phyloP scores from a whole-genome alignment of 768 basidiomycete genomes.

The Candolleomyces efflorescens region DNA sequence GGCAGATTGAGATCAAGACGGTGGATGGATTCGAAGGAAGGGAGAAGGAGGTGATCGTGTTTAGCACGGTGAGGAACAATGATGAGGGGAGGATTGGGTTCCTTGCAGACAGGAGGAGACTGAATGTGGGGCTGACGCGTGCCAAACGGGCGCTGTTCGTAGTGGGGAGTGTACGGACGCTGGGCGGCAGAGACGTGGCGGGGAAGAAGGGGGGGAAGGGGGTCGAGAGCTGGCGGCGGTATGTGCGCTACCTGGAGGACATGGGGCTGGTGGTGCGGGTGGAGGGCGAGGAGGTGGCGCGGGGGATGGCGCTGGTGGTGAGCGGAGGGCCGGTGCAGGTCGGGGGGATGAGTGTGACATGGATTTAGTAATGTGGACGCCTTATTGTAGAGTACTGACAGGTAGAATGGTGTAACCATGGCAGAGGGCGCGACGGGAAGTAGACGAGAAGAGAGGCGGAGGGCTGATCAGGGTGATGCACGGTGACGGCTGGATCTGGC shows the following conservation, averaged over 20 bases:
- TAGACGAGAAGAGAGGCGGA: constrained; percentile 2
- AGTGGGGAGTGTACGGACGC: constrained; percentile 67
- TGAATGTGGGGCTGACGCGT: constrained; percentile 90
- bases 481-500: neutral
- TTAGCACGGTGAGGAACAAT: constrained; percentile 89
- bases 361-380: too few relatives aligned
- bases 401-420: neutral
- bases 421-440: neutral
- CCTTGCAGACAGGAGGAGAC: constrained; percentile 75
- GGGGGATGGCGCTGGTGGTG: constrained; percentile 23
- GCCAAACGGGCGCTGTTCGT: constrained; percentile 85
- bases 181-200: constrained; percentile 43
- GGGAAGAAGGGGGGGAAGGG: constrained; percentile 33
- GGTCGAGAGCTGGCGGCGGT: constrained; percentile 56
- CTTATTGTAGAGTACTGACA: too few relatives aligned
- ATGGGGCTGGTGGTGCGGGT: constrained; percentile 50
- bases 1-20: constrained; percentile 79
- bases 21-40: constrained; percentile 95
- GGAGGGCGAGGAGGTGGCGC: neutral
- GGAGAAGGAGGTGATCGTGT: constrained; percentile 90
- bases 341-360: neutral
- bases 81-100: constrained; percentile 77
- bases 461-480: too few relatives aligned
- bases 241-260: constrained; percentile 50
- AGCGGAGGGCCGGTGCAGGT: neutral